phyloP scores from a whole-genome alignment of 768 basidiomycete genomes.

The Phanerochaete sordida region DNA sequence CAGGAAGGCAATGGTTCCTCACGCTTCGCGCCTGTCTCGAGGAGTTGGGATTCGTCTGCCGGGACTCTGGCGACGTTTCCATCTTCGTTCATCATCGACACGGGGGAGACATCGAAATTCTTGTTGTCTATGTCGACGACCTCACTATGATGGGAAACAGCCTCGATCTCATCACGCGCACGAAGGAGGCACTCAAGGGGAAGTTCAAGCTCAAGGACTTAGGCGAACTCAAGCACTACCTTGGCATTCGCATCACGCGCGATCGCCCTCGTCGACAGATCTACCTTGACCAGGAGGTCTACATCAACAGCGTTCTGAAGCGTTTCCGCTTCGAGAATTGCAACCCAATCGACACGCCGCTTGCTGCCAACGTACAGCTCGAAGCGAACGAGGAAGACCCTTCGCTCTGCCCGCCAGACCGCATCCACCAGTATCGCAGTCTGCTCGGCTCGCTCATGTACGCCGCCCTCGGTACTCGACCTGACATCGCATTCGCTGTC shows the following conservation, averaged over 20 bases:
- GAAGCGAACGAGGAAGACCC: background rate
- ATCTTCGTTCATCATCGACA: background rate
- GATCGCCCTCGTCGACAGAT: conserved; percentile 17
- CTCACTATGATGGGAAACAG: conserved; percentile 26
- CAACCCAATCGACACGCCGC: conserved; percentile 30
- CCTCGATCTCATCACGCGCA: background rate
- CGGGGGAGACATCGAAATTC: background rate
- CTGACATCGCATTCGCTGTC: conserved; percentile 28
- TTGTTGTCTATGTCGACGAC: conserved; percentile 23
- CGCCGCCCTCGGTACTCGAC: conserved; percentile 25
- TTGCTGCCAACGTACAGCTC: conserved; percentile 25
- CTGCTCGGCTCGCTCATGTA: conserved; percentile 29
- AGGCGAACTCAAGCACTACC: conserved; percentile 12
- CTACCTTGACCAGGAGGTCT: conserved; percentile 24
- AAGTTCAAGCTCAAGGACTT: conserved; percentile 4
- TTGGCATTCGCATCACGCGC: conserved; percentile 29
- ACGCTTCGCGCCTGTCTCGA: conserved; percentile 20
- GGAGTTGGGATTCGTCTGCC: conserved; percentile 19
- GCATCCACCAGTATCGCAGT: background rate
- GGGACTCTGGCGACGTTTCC: conserved; percentile 21
- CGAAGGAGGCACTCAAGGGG: conserved; percentile 15
- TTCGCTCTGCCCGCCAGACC: conserved; percentile 3
- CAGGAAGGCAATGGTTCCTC: conserved; percentile 33
- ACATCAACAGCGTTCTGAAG: conserved; percentile 18
- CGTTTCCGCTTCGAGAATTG: conserved; percentile 24